These are phyloP conservation scores for Amoebophrya sp. DNA, from an alignment of 169 alveolate species.

Conservation along the genomic window DNA sequence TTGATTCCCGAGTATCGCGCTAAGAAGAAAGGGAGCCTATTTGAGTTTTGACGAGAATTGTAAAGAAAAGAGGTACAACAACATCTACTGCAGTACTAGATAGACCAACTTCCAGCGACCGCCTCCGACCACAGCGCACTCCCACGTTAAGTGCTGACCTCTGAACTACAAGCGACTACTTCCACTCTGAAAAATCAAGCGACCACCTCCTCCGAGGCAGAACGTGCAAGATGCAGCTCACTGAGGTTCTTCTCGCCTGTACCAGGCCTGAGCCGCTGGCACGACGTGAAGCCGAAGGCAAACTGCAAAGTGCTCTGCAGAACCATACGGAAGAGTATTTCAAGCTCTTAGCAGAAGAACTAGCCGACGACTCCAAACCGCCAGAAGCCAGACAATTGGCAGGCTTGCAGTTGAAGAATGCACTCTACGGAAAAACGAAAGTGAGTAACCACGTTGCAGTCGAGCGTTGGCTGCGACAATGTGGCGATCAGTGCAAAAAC, in stretches of 20 bases:
- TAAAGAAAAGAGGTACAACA: too few species aligned
- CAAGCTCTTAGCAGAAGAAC: not conserved
- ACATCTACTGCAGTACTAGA: too few species aligned
- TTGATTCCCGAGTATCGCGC: too few species aligned
- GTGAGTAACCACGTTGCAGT: not conserved
- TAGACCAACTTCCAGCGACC: too few species aligned
- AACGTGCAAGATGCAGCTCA: slow-evolving; percentile 7
- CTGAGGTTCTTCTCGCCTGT: slow-evolving; percentile 4
- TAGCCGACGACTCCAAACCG: not conserved
- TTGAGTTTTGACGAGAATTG: too few species aligned
- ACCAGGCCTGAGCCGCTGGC: not conserved
- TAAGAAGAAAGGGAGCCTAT: too few species aligned
- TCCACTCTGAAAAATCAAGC: too few species aligned
- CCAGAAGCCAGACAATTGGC: not conserved
- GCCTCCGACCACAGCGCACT: too few species aligned
- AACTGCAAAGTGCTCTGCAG: not conserved
- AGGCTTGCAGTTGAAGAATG: not conserved
- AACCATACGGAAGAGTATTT: slow-evolving; percentile 12
- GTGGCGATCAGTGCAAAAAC: not conserved
- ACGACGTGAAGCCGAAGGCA: not conserved
- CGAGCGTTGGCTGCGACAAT: not conserved
- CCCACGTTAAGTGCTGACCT: too few species aligned
- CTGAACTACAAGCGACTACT: too few species aligned
- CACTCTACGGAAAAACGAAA: not conserved
- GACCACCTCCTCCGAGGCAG: too few species aligned